Evolutionary conservation across 306 rosid genomes (phyloP), one percentile per base, ranked within the genome.

Genomic region (Lotus japonicus): DNA sequence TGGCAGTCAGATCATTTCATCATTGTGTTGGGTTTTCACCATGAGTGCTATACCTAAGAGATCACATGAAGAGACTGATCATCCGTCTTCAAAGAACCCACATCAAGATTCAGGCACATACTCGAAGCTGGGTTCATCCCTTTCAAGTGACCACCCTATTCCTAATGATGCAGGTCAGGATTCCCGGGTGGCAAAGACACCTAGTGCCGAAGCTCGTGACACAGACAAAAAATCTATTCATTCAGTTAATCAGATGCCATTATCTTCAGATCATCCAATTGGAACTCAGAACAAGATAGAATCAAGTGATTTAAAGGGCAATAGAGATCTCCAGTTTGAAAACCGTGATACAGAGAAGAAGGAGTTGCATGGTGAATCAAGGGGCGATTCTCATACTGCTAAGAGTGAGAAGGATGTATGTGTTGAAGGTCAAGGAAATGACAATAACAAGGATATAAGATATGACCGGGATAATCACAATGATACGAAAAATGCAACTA

Each of bases 31-130:
- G 63, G 60, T 53, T 66, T 67, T 82, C 71, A 70, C 17, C 33
- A 91, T 91, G 97, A 91, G 91, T 65, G 83, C 87, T 61, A 88
- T 84, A 38, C 83, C 97, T 50, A 88, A 86, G 74, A 82, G 96
- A 83, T 58, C 91, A 56, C 97, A 82, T 67, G 96, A 89, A 58
- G 98, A 92, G 58, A 58, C 75, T 71, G 83, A 74, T 58, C 88
- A 90, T 70, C 76, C 82, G 17, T 83, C 96, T 64, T 80, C 96
- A 45, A 88, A 92, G 77, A 85, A 79, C 28, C 79, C 87, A 1
- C 92, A 77, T 68, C 90, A 87, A 62, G 98, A 89, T 75, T 82
- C 87, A 0, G 83, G 83, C 16, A 48, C 86, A 53, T 80, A 79
- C 75, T 71, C 92, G 48, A 91, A 91, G 80, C 42, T 81, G 66